Evolutionary conservation across 2,329 filamentous ascomycete species (phyloP), one percentile per base, ranked within the genome.

Genomic region (Epichloe bromicola): DNA sequence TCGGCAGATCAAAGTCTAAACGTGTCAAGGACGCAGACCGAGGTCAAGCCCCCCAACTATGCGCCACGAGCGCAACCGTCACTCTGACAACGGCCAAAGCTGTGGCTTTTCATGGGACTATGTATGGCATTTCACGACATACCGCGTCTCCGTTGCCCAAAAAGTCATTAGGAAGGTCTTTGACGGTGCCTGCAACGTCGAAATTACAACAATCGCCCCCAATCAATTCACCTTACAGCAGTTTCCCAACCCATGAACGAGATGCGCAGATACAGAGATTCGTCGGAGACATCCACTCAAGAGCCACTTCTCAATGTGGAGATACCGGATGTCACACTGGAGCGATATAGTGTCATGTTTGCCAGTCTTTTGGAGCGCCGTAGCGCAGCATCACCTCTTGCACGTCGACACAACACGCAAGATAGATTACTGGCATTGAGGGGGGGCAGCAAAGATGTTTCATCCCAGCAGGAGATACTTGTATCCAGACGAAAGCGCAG

Each of bases 321-420:
- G 49, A 93, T 96, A 52, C 90, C 91, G 1, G 78, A 79, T 47
- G 76, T 86, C 51, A 80, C 85, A 55, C 74, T 97, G 75, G 91
- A 96, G 63, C 75, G 91, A 46, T 97, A 95, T 59, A 95, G 89
- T 59, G 79, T 96, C 57, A 96, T 96, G 90, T 96, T 97, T 62
- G 81, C 83, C 51, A 79, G 78, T 38, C 73, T 96, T 6, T 70
- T 95, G 26, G 76, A 79, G 54, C 65, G 65, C 7, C 64, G 66
- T 39, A 59, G 56, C 6, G 53, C 60, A 15, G 58, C 64, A 5
- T 61, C 63, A 1, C 67, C 83, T 7, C 66, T 82, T 26, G 73
- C 73, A 23, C 73, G 79, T 52, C 72, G 80, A 41, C 79, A 83
- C 56, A 78, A 77, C 7, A 80, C 75, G 0, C 61, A 82, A 12